These are phyloP conservation scores for Melocanna baccifera DNA, from an alignment of 176 grass and related monocot genomes.

Conservation along the genomic window DNA sequence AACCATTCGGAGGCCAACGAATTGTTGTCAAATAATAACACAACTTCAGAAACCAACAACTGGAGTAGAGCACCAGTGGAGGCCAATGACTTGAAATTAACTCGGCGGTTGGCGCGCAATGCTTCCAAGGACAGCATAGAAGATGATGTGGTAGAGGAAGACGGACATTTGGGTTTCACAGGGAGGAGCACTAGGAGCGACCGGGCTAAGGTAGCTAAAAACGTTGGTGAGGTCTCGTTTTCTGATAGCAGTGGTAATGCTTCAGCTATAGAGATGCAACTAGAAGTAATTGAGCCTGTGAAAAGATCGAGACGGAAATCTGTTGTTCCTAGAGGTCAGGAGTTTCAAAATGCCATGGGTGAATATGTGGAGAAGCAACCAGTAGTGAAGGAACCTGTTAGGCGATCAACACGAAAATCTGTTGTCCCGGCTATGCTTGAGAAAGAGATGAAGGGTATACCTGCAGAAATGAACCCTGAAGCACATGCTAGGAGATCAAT, in stretches of 20 bases:
- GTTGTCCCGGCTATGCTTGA: background rate
- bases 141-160: conserved; percentile 1
- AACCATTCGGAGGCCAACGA: background rate
- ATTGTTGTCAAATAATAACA: background rate
- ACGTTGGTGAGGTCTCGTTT: background rate
- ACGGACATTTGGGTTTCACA: background rate
- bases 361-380: conserved; percentile 16
- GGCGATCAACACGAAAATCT: conserved; percentile 6
- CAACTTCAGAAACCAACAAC: conserved; percentile 12
- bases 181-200: background rate
- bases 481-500: conserved; percentile 3
- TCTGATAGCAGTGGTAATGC: background rate
- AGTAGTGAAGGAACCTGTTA: conserved; percentile 2
- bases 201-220: background rate
- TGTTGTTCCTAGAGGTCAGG: background rate
- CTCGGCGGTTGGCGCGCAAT: background rate
- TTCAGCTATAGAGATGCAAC: background rate
- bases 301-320: conserved; percentile 19
- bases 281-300: background rate
- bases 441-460: background rate
- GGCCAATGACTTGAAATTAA: background rate
- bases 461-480: conserved; percentile 7
- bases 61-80: background rate
- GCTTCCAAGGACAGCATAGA: background rate
- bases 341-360: background rate